Evolutionary conservation across 495 filamentous ascomycete genomes (phyloP).

Genomic region (Bacidia gigantensis): DNA sequence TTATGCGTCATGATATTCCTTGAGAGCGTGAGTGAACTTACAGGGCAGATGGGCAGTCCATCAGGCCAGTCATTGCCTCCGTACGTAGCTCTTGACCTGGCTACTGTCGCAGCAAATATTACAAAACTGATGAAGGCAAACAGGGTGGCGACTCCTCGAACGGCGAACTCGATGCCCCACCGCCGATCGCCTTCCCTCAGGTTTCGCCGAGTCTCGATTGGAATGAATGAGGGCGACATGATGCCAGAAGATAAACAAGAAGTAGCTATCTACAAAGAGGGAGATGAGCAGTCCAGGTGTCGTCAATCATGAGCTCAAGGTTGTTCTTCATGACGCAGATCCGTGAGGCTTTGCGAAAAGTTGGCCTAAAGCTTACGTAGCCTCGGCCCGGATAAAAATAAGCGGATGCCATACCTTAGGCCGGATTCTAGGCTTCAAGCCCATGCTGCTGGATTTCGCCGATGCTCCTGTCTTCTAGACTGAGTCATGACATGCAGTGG

Average conservation of each 20-base stretch:
- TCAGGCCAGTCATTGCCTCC: conserved; percentile 18
- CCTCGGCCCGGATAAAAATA: too few species aligned
- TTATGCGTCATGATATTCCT: too few species aligned
- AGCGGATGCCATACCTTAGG: too few species aligned
- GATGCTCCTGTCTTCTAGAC: too few species aligned
- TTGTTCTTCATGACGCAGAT: neutral
- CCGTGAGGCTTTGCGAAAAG: neutral
- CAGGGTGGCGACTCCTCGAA: conserved; percentile 13
- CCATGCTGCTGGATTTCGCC: too few species aligned
- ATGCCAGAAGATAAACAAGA: neutral
- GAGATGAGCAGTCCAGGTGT: too few species aligned
- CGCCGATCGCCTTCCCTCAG: conserved; percentile 13
- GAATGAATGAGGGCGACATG: conserved; percentile 6
- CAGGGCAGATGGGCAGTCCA: conserved; percentile 16
- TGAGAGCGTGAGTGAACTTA: conserved; percentile 5
- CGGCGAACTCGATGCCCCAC: conserved; percentile 15
- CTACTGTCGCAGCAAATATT: conserved; percentile 14
- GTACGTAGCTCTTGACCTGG: conserved; percentile 8
- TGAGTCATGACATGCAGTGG: too few species aligned
- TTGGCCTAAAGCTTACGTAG: neutral
- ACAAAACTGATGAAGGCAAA: conserved; percentile 19
- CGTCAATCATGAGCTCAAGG: neutral
- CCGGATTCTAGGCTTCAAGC: too few species aligned
- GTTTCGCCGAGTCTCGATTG: conserved; percentile 8
- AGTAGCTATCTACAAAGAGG: too few species aligned